phyloP scores from a whole-genome alignment of 495 filamentous ascomycete species.

The Melanomma pulvis-pyrius region DNA sequence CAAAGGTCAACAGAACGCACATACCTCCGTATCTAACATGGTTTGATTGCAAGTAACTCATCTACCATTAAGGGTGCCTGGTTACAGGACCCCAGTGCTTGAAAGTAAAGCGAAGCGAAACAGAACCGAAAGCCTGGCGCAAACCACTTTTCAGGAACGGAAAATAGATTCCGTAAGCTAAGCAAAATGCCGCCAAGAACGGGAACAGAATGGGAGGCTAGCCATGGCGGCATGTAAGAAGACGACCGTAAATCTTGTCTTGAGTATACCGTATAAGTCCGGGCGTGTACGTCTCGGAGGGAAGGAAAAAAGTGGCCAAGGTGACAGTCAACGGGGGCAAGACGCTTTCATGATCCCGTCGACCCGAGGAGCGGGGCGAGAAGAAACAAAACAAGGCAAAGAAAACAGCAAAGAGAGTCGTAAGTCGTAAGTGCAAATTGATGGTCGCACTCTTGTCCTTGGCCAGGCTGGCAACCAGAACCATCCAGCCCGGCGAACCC shows the following conservation, averaged over 20 bases:
- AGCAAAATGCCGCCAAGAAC: background rate
- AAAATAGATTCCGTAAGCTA: background rate
- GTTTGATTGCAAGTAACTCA: background rate
- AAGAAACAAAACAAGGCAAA: background rate
- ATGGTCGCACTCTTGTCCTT: constrained; percentile 28
- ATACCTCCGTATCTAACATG: background rate
- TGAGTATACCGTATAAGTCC: background rate
- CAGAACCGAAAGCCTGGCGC: background rate
- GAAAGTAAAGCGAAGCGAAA: background rate
- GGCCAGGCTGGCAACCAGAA: constrained; percentile 8
- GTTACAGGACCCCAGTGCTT: too few relatives aligned
- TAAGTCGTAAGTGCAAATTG: constrained; percentile 22
- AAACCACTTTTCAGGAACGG: background rate
- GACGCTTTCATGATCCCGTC: background rate
- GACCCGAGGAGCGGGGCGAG: background rate
- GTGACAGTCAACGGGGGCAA: background rate
- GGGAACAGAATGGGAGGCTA: too few relatives aligned
- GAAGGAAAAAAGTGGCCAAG: background rate
- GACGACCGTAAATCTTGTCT: constrained; percentile 1
- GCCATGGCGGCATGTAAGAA: background rate
- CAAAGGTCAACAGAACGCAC: too few relatives aligned
- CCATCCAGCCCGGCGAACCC: constrained; percentile 14
- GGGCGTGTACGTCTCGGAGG: background rate
- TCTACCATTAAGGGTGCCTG: background rate
- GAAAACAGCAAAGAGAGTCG: constrained; percentile 23